Conservation (phyloP, 2,329 filamentous ascomycete species). For the Epicoccum nigrum region DNA sequence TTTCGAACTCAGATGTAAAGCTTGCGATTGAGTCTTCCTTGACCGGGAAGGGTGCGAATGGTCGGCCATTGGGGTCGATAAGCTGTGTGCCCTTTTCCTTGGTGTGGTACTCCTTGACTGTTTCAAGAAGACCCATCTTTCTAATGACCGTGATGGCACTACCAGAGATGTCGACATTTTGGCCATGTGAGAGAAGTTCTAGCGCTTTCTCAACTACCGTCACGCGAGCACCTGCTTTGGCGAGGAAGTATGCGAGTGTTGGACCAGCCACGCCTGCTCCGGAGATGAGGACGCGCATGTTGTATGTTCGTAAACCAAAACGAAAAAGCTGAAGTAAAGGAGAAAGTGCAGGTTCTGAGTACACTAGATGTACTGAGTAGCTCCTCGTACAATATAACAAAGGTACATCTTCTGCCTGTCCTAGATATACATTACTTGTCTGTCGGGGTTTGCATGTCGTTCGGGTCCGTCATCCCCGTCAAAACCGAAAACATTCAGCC, state of each 20-base stretch:
- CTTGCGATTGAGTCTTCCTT: conserved; percentile 21
- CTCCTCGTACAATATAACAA: neutral
- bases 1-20: conserved; percentile 32
- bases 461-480: neutral
- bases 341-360: neutral
- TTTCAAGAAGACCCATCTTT: conserved; percentile 47
- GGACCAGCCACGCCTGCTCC: conserved; percentile 49
- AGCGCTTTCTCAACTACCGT: conserved; percentile 51
- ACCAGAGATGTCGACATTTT: conserved; percentile 53
- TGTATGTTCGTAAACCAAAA: neutral
- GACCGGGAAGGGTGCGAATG: conserved; percentile 24
- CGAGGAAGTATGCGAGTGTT: conserved; percentile 42
- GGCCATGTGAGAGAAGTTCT: conserved; percentile 47
- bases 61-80: conserved; percentile 30
- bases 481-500: neutral
- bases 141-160: conserved; percentile 49
- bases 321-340: no score
- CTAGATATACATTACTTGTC: neutral
- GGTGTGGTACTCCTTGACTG: conserved; percentile 43
- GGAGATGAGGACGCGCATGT: conserved; percentile 41
- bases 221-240: conserved; percentile 34
- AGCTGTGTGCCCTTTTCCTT: conserved; percentile 49
- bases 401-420: no score
- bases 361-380: neutral
- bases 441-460: neutral